Evolutionary conservation across 768 basidiomycete species (phyloP), one percentile per base, ranked within the genome.

Genomic region (Termitomyces sp.): DNA sequence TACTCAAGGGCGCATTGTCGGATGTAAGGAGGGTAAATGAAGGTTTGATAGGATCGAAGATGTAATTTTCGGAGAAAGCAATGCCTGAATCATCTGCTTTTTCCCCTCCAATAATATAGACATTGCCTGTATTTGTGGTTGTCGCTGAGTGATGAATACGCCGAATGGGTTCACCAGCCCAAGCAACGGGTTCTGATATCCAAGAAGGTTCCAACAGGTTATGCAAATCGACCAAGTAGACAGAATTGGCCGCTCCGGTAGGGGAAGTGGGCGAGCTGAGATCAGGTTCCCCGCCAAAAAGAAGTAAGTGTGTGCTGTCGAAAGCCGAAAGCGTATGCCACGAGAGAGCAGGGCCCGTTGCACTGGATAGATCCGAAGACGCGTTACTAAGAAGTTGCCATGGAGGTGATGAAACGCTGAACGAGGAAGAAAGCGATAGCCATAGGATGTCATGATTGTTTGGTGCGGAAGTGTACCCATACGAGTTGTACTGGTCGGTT

Each of bases 261-360:
- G 84, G 72, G 1, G 81, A 76, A 41, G 77, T 75, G 23, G 70
- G 61, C 8, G 84, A 82, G 62, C 81, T 79, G 5, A 85, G 75
- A 2, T 79, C 89, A 14, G 86, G 81, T 61, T 85, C 77, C 17
- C 94, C 94, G 21, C 94, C 94, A 57, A 94, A 91, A 14, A 86
- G 68, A 3, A 94, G 74, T 2, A 83, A 59, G 23, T 76, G 59
- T 8, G 81, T 72, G 16, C 76, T 70, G 54, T 82, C 80, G 71
- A 82, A 79, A 4, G 86, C 81, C 16, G 89, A 86, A 42, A 94
- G 72, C 1, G 88, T 83, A 66, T 93, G 89, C 88, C 90, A 94
- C 11, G 88, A 82, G 11, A 93, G 73, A 8, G 81, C 70, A 23
- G 89, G 90, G 0, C 82, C 81, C 54, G 80, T 77, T 0, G 78